These are phyloP conservation scores for Stachybotrys echinatus DNA, from an alignment of 2,329 filamentous ascomycete species.

Conservation along the genomic window DNA sequence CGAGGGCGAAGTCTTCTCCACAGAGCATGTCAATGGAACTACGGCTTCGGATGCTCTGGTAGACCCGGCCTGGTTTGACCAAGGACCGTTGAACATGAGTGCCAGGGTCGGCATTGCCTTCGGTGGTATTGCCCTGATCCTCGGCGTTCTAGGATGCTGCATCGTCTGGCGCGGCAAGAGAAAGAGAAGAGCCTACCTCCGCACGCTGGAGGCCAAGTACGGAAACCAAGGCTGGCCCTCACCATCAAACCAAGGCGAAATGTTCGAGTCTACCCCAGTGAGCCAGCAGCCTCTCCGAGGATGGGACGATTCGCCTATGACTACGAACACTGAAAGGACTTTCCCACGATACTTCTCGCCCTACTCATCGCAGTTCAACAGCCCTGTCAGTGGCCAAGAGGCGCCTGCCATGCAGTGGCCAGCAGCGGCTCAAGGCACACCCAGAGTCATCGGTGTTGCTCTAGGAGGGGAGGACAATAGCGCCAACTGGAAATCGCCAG, in stretches of 20 bases:
- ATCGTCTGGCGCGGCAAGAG: slow-evolving; percentile 54
- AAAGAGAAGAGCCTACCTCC: slow-evolving; percentile 46
- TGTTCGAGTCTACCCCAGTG: slow-evolving; percentile 36
- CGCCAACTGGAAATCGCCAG: slow-evolving; percentile 10
- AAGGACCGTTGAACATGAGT: slow-evolving; percentile 44
- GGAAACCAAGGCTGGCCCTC: slow-evolving; percentile 36
- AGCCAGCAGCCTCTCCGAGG: slow-evolving; percentile 46
- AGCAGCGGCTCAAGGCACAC: slow-evolving; percentile 6
- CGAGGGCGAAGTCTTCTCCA: slow-evolving; percentile 48
- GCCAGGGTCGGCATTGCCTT: slow-evolving; percentile 55
- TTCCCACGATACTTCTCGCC: slow-evolving; percentile 51
- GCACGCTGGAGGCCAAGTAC: slow-evolving; percentile 36
- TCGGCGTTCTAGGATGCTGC: slow-evolving; percentile 43
- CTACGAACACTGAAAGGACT: slow-evolving; percentile 31
- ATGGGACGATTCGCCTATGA: slow-evolving; percentile 50
- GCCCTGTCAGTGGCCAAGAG: slow-evolving; percentile 45
- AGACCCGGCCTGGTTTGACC: slow-evolving; percentile 32
- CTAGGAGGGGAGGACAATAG: slow-evolving; percentile 1
- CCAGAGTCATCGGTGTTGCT: slow-evolving; percentile 12
- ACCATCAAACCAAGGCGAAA: slow-evolving; percentile 18
- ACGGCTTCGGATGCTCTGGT: slow-evolving; percentile 36
- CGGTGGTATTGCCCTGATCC: slow-evolving; percentile 41
- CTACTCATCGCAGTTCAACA: slow-evolving; percentile 55
- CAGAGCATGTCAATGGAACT: slow-evolving; percentile 41
- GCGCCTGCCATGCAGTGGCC: slow-evolving; percentile 31